These are phyloP conservation scores for Apocynum venetum DNA, from an alignment of 257 asterid species.

Conservation along the genomic window DNA sequence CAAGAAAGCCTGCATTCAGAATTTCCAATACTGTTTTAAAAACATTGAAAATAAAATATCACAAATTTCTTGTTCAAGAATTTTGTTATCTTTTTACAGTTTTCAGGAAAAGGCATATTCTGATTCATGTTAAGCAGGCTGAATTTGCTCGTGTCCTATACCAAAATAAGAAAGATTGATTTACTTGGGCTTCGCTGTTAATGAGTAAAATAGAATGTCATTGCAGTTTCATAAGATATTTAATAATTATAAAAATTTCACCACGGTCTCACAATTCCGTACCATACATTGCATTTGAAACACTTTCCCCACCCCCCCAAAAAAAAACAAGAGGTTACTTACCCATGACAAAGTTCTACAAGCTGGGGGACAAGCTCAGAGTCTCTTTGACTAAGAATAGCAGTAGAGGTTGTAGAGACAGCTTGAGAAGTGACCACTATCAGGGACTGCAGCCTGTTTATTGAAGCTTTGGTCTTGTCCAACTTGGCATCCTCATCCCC, in stretches of 20 bases:
- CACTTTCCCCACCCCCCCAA: background rate
- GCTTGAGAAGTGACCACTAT: constrained; percentile 93
- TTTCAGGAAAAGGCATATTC: background rate
- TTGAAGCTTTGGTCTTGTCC: constrained; percentile 96
- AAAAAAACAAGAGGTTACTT: constrained; percentile 14
- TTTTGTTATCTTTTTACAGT: background rate
- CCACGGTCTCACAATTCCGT: too few species aligned
- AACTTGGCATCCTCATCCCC: constrained; percentile 72
- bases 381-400: constrained; percentile 69
- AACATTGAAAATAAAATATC: background rate
- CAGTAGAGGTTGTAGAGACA: constrained; percentile 82
- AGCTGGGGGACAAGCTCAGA: constrained; percentile 95
- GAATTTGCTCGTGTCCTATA: background rate
- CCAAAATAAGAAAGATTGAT: background rate
- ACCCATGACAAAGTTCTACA: constrained; percentile 98
- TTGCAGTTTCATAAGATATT: background rate
- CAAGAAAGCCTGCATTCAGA: background rate
- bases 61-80: background rate
- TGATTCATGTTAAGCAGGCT: background rate
- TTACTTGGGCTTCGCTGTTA: background rate
- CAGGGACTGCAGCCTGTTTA: constrained; percentile 79
- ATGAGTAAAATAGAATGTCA: background rate
- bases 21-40: background rate
- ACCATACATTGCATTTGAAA: background rate
- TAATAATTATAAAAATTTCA: background rate